A percentile compares a stretch with the other conserved stretches of the same genome.
Conservation (phyloP, 331 rosid genomes). For the Pyracantha coccinea region DNA sequence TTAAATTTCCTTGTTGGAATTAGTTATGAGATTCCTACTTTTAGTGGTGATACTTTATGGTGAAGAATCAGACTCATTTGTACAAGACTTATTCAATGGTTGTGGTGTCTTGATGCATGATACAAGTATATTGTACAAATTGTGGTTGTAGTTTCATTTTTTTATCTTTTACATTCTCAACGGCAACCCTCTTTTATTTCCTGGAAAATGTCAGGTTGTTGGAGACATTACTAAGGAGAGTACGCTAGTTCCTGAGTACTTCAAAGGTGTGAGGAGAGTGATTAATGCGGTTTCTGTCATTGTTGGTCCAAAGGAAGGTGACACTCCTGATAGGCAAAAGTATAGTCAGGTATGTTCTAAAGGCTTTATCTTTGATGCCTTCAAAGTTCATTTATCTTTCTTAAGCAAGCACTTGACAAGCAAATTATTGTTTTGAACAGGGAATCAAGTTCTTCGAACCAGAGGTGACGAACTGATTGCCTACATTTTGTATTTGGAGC, state of each 20-base stretch:
- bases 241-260: slow-evolving; percentile 61
- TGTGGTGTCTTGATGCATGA: too few species aligned
- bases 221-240: slow-evolving; percentile 83
- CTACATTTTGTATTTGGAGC: slow-evolving; percentile 14
- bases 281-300: slow-evolving; percentile 79
- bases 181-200: not conserved
- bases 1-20: not conserved
- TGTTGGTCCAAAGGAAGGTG: slow-evolving; percentile 94
- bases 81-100: too few species aligned
- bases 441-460: slow-evolving; percentile 98
- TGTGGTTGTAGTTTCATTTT: not conserved
- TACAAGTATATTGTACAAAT: too few species aligned
- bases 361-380: not conserved
- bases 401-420: slow-evolving; percentile 4
- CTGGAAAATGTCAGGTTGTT: slow-evolving; percentile 43
- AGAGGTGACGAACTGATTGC: slow-evolving; percentile 58
- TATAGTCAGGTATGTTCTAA: slow-evolving; percentile 65
- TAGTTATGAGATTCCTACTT: not conserved
- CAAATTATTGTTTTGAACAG: slow-evolving; percentile 41
- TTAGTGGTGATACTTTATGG: not conserved
- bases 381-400: not conserved
- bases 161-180: not conserved
- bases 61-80: too few species aligned
- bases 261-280: slow-evolving; percentile 75
- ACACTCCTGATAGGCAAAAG: slow-evolving; percentile 87